Evolutionary conservation across 768 basidiomycete species (phyloP).

Genomic region (Termitomyces sp.): DNA sequence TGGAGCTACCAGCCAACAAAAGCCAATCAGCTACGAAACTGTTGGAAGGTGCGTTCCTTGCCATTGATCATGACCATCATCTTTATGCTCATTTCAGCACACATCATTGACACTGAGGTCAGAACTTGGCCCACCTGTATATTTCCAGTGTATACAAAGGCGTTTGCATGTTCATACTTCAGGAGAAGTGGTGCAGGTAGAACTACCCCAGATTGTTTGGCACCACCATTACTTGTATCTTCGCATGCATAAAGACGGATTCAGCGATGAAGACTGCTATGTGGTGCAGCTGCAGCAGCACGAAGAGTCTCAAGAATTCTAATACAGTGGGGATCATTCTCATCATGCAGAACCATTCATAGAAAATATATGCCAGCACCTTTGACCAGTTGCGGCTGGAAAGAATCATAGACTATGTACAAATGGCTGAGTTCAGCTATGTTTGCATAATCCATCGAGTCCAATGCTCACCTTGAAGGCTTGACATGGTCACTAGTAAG

Average conservation of each 20-base stretch:
- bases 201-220: not conserved
- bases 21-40: slow-evolving; percentile 5
- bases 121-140: not conserved
- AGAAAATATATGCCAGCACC: slow-evolving; percentile 9
- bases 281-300: slow-evolving; percentile 1
- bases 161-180: not conserved
- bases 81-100: not conserved
- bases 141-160: not conserved
- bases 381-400: slow-evolving; percentile 10
- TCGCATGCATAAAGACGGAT: slow-evolving; percentile 2
- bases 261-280: slow-evolving; percentile 8
- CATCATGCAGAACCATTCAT: slow-evolving; percentile 8
- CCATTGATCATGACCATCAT: slow-evolving; percentile 14
- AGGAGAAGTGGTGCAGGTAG: slow-evolving; percentile 1
- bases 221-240: not conserved
- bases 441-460: too few relatives aligned
- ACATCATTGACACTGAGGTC: too few relatives aligned
- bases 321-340: not conserved
- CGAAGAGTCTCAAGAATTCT: slow-evolving; percentile 8
- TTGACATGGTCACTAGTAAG: not conserved
- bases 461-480: not conserved
- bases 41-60: slow-evolving; percentile 8
- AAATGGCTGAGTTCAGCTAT: not conserved
- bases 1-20: slow-evolving; percentile 5
- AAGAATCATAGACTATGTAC: slow-evolving; percentile 7